Evolutionary conservation across 768 basidiomycete genomes (phyloP).

Genomic region (Gelatoporia subvermispora): DNA sequence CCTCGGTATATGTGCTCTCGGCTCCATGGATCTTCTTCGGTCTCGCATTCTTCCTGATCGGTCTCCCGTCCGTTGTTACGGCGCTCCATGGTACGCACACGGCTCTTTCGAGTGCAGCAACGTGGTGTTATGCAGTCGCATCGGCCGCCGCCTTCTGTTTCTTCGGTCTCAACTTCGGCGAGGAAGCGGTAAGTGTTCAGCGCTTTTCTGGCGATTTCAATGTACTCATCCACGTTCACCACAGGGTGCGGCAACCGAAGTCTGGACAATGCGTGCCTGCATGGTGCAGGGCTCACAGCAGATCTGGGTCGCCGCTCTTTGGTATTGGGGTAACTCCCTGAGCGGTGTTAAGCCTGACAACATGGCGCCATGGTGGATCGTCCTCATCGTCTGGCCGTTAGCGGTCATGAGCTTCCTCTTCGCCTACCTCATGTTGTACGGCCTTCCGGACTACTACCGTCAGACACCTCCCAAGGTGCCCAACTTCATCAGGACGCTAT

Average conservation of each 20-base stretch:
- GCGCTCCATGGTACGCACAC: slow-evolving; percentile 57
- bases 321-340: slow-evolving; percentile 92
- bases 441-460: slow-evolving; percentile 86
- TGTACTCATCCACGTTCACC: slow-evolving; percentile 5
- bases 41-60: slow-evolving; percentile 87
- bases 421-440: slow-evolving; percentile 78
- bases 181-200: slow-evolving; percentile 74
- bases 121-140: slow-evolving; percentile 87
- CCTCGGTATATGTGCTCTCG: slow-evolving; percentile 83
- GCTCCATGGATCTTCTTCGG: slow-evolving; percentile 90
- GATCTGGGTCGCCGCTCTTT: slow-evolving; percentile 91
- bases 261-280: slow-evolving; percentile 89
- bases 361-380: slow-evolving; percentile 81
- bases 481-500: slow-evolving; percentile 83
- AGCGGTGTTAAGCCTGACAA: slow-evolving; percentile 48
- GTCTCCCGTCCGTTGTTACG: slow-evolving; percentile 69
- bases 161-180: slow-evolving; percentile 95
- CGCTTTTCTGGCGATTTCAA: background rate
- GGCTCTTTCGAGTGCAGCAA: slow-evolving; percentile 71
- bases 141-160: slow-evolving; percentile 92
- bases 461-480: slow-evolving; percentile 95
- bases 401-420: slow-evolving; percentile 71
- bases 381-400: slow-evolving; percentile 77
- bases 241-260: slow-evolving; percentile 88
- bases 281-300: slow-evolving; percentile 94